Evolutionary conservation across 306 rosid genomes (phyloP).

Genomic region (Gynostemma pentaphyllum): DNA sequence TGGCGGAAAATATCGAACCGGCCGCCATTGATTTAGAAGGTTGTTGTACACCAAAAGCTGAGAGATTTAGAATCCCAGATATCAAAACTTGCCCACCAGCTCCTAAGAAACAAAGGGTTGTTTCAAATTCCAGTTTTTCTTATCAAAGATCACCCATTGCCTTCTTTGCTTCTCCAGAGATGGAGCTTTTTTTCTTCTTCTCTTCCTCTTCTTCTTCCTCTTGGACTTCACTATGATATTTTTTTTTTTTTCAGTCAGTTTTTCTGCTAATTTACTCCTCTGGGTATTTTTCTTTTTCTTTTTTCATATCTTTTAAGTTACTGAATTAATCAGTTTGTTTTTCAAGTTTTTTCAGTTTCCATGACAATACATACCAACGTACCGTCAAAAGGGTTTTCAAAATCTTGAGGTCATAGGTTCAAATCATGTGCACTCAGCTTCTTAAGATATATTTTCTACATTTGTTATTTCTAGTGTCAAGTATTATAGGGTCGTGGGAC

Average conservation of each 20-base stretch:
- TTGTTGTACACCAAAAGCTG: conserved; percentile 50
- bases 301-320: background rate
- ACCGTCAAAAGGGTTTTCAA: too few species aligned
- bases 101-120: conserved; percentile 42
- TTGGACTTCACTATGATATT: background rate
- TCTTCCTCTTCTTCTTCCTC: background rate
- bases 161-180: conserved; percentile 58
- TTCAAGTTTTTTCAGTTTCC: background rate
- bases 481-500: too few species aligned
- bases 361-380: too few species aligned
- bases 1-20: conserved; percentile 17
- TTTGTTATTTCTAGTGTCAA: too few species aligned
- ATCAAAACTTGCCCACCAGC: conserved; percentile 68
- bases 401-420: too few species aligned
- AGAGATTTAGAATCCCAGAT: conserved; percentile 48
- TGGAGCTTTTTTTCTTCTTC: conserved; percentile 47
- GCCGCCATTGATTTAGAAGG: conserved; percentile 31
- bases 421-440: too few species aligned
- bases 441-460: too few species aligned
- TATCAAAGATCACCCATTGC: conserved; percentile 34
- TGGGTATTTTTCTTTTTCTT: background rate
- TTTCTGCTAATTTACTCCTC: background rate
- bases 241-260: too few species aligned
- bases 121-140: conserved; percentile 33
- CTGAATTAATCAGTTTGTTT: background rate